Evolutionary conservation across 371 early-diverging fungal genomes (phyloP).

Genomic region (Mortierella sp.): DNA sequence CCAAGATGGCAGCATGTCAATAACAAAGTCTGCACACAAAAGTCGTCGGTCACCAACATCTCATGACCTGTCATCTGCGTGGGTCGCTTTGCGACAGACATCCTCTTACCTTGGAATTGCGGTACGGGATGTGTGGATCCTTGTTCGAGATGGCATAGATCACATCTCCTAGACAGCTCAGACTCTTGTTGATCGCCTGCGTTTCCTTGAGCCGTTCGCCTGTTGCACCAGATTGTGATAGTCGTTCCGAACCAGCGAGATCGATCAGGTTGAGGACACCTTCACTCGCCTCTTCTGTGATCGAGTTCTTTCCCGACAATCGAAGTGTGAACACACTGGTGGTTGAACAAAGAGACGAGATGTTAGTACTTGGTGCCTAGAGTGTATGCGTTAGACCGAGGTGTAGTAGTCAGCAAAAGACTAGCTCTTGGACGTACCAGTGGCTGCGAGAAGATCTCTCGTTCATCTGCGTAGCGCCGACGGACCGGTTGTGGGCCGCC

Average conservation of each 20-base stretch:
- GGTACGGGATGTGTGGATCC: slow-evolving; percentile 92
- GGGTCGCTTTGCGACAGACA: not conserved
- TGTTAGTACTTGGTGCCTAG: not conserved
- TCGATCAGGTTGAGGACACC: slow-evolving; percentile 95
- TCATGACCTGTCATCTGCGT: no score
- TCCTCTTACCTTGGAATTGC: slow-evolving; percentile 87
- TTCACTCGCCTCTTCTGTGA: slow-evolving; percentile 74
- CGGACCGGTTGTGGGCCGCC: slow-evolving; percentile 86
- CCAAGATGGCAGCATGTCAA: slow-evolving; percentile 10
- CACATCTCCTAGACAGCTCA: slow-evolving; percentile 94
- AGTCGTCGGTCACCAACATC: no score
- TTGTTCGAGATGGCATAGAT: slow-evolving; percentile 90
- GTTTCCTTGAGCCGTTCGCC: slow-evolving; percentile 96
- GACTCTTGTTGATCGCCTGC: slow-evolving; percentile 97
- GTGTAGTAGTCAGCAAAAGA: no score
- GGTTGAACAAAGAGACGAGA: not conserved
- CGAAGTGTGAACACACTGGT: slow-evolving; percentile 86
- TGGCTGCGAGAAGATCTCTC: slow-evolving; percentile 96
- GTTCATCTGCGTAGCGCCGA: slow-evolving; percentile 95
- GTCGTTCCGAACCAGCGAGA: slow-evolving; percentile 97
- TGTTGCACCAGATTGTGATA: slow-evolving; percentile 87
- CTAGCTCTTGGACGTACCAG: slow-evolving; percentile 60
- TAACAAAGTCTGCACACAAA: not conserved
- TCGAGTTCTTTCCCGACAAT: slow-evolving; percentile 76
- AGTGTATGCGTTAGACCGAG: no score